phyloP scores from a whole-genome alignment of 108 stramenopile species.

The Fistulifera pelliculosa region DNA sequence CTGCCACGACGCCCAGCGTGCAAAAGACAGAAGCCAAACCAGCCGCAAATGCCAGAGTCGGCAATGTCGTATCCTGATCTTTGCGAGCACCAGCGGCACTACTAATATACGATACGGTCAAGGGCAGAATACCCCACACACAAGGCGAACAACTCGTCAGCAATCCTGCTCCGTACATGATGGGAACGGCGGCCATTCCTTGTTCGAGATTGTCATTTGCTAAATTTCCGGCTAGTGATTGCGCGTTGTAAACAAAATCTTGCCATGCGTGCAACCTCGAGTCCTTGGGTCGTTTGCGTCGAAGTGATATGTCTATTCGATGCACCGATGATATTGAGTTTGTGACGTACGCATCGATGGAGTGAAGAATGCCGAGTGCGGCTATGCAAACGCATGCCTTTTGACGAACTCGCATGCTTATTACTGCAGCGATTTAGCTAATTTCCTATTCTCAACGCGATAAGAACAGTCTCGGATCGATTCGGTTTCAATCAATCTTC shows the following conservation, averaged over 20 bases:
- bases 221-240: slow-evolving; percentile 42
- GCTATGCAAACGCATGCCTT: too few species aligned
- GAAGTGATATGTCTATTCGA: too few species aligned
- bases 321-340: too few species aligned
- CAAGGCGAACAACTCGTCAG: slow-evolving; percentile 66
- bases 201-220: slow-evolving; percentile 34
- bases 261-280: slow-evolving; percentile 11
- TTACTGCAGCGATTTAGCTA: too few species aligned
- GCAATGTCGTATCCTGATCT: slow-evolving; percentile 47
- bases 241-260: slow-evolving; percentile 58
- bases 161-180: slow-evolving; percentile 73
- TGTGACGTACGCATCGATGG: too few species aligned
- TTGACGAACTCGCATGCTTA: too few species aligned
- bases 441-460: too few species aligned
- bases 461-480: too few species aligned
- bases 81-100: slow-evolving; percentile 50
- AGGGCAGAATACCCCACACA: slow-evolving; percentile 66
- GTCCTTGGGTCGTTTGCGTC: too few species aligned
- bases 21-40: slow-evolving; percentile 75
- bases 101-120: slow-evolving; percentile 65
- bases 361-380: too few species aligned
- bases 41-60: slow-evolving; percentile 48
- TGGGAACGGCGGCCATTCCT: slow-evolving; percentile 26
- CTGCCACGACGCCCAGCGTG: slow-evolving; percentile 58
- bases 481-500: too few species aligned